Base-by-base conservation (phyloP, 495 filamentous ascomycete species). In the Xylaria bambusicola region DNA sequence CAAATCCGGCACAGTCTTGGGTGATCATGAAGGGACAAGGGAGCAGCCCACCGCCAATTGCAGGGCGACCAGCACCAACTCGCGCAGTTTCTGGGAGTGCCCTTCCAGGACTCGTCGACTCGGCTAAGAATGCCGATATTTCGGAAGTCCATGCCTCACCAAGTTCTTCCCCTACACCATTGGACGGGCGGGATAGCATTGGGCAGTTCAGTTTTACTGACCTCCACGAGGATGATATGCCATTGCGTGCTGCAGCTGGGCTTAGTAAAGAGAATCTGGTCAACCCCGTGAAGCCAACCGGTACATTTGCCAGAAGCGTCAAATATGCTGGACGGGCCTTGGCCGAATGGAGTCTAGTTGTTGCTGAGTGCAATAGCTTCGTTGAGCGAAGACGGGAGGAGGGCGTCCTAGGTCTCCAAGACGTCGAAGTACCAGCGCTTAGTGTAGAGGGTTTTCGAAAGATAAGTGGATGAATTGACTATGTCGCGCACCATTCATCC, bases 311-410 rank as follows among this genome's bases (percentile, higher is more conserved):
- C 13, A 55, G 62, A 1, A 74, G 69, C 17, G 72, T 78, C 57
- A 90, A 86, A 61, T 98, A 98, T 72, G 79, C 86, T 6, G 94
- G 94, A 2, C 84, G 93, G 45, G 92, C 94, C 1, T 80, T 98
- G 50, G 92, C 93, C 1, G 94, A 98, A 72, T 98, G 94, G 94
- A 78, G 85, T 13, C 73, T 90, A 20, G 83, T 97, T 35, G 86
- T 97, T 7, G 80, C 81, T 23, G 94, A 98, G 71, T 93, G 88
- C 74, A 92, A 98, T 69, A 91, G 86, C 66, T 98, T 98, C 73
- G 90, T 93, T 46, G 90, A 96, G 27, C 82, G 93, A 26, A 82
- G 94, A 57, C 88, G 86, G 60, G 86, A 86, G 38, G 94, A 98
- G 72, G 94, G 94, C 46, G 88, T 96, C 13, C 85, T 90, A 8